Percentiles rank a stretch among this genome's conserved stretches.
These are phyloP conservation scores for Chimonanthus praecox DNA, from an alignment of 164 flowering plant genomes.

Conservation along the genomic window DNA sequence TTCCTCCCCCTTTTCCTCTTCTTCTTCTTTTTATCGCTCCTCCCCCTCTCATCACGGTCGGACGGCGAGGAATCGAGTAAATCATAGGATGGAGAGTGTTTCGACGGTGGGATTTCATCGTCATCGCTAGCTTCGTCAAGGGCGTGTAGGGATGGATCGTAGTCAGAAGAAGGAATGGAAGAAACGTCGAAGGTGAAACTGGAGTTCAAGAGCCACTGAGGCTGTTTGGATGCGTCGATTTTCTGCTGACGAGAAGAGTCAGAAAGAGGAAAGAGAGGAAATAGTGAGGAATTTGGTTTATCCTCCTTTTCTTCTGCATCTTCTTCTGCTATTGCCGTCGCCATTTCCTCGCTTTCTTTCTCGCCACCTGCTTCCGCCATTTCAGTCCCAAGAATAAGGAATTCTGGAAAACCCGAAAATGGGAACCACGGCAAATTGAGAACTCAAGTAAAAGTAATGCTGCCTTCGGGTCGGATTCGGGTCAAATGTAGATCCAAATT, in stretches of 20 bases:
- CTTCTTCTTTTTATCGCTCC: constrained; percentile 30
- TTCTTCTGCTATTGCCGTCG: constrained; percentile 4
- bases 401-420: too few relatives aligned
- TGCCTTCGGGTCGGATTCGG: too few relatives aligned
- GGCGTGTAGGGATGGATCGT: constrained; percentile 17
- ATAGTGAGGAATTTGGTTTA: constrained; percentile 3
- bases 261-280: constrained; percentile 16
- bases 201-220: constrained; percentile 73
- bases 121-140: constrained; percentile 9
- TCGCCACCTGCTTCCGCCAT: constrained; percentile 11
- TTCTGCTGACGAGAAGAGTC: background rate
- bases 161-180: constrained; percentile 36
- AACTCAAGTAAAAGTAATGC: too few relatives aligned
- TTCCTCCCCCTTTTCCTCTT: constrained; percentile 26
- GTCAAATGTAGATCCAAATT: too few relatives aligned
- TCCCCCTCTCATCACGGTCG: constrained; percentile 9
- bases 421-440: too few relatives aligned
- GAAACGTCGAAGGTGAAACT: constrained; percentile 79
- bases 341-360: background rate
- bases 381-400: background rate
- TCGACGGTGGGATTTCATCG: constrained; percentile 11
- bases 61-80: constrained; percentile 33
- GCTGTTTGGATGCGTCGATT: constrained; percentile 2
- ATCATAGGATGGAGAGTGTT: constrained; percentile 27
- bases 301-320: constrained; percentile 5